A percentile compares a stretch with the other conserved stretches of the same genome.
phyloP scores from a whole-genome alignment of 129 eudicot genomes.

The Silybum marianum region DNA sequence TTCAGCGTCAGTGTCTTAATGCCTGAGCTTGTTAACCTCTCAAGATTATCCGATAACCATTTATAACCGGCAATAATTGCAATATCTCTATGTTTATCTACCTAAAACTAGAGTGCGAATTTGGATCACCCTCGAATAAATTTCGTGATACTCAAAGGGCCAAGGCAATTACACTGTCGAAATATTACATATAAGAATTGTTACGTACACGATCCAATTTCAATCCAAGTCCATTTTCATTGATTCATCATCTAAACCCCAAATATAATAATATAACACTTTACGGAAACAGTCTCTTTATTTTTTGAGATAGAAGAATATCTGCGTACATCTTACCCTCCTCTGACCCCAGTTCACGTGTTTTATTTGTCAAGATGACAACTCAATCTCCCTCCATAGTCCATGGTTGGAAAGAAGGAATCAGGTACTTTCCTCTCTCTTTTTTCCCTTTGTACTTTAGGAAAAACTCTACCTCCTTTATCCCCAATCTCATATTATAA shows the following conservation, averaged over 20 bases:
- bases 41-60: not conserved
- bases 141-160: not conserved
- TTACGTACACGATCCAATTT: not conserved
- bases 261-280: not conserved
- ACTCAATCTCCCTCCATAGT: not conserved
- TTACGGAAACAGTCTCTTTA: not conserved
- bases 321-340: not conserved
- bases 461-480: constrained; percentile 1
- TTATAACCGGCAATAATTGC: not conserved
- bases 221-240: not conserved
- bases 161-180: not conserved
- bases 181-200: not conserved
- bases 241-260: not conserved
- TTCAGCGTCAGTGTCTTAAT: too few species aligned
- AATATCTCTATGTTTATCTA: not conserved
- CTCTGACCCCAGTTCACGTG: not conserved
- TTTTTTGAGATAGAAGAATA: not conserved
- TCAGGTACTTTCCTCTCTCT: not conserved
- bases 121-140: not conserved
- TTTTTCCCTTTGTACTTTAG: not conserved
- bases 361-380: not conserved
- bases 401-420: not conserved
- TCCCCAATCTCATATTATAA: not conserved
- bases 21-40: not conserved
- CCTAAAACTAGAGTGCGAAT: not conserved